Base-by-base conservation (phyloP, 1,139 yeast genomes). In the Insectozyma bohioensis region DNA sequence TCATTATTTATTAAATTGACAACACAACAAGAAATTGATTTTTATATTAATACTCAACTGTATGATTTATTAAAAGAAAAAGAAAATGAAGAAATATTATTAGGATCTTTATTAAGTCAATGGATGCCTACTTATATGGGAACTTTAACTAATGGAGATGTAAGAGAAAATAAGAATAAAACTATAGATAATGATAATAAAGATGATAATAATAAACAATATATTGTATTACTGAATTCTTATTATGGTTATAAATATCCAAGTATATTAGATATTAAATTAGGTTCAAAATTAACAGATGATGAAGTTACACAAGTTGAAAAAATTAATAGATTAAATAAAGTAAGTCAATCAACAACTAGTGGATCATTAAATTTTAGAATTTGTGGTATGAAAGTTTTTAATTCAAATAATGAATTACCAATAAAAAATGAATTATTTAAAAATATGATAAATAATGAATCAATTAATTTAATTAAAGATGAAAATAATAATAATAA, bases 321-420 rank as follows among this genome's bases (percentile, higher is more conserved):
- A 20, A 92, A 92, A 50, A 66, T 61, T 12, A 61, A 60, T 26
- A 54, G 97, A 26, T 60, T 92, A 47, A 63, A 61, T 20, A 56
- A 67, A 24, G 97, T 92, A 0, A 73, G 94, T 26, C 52, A 59
- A 1, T 43, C 65, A 0, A 90, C 97, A 2, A 92, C 97, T 1
- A 82, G 94, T 33, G 95, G 97, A 0, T 61, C 80, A 2, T 62
- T 85, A 12, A 72, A 78, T 13, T 78, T 83, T 43, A 64, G 98
- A 38, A 74, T 92, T 2, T 90, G 97, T 46, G 98, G 98, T 0
- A 85, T 92, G 95, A 82, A 81, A 47, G 58, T 83, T 2, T 69
- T 58, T 43, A 51, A 57, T 28, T 46, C 45, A 12, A 25, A 12
- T 5, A 11, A 20, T 5, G 22, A 26, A 16, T 38, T 38, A 1